Evolutionary conservation across 768 basidiomycete genomes (phyloP).

Genomic region (Pleurotus citrinopileatus): DNA sequence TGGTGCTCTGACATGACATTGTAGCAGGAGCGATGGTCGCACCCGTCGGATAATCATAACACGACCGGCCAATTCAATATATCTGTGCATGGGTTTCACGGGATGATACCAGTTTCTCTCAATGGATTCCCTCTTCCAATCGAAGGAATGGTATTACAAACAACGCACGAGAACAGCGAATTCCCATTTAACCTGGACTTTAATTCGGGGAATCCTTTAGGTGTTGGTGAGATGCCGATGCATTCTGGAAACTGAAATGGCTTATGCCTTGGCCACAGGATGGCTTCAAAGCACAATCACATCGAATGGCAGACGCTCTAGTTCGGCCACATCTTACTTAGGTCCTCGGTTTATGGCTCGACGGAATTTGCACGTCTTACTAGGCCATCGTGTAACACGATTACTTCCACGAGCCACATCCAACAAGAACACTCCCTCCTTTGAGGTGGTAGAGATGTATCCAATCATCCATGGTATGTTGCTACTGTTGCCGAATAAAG

Average conservation of each 20-base stretch:
- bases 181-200: constrained; percentile 32
- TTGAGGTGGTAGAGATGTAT: constrained; percentile 20
- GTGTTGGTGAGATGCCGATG: constrained; percentile 19
- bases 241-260: background rate
- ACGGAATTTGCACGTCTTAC: constrained; percentile 29
- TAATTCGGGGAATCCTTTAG: constrained; percentile 28
- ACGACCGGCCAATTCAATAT: constrained; percentile 24
- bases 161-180: constrained; percentile 17
- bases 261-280: constrained; percentile 16
- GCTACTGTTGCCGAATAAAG: background rate
- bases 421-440: constrained; percentile 14
- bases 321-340: constrained; percentile 29
- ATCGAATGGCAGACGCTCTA: constrained; percentile 22
- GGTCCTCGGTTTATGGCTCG: constrained; percentile 21
- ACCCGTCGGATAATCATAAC: constrained; percentile 22
- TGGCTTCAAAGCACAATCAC: constrained; percentile 25
- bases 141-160: constrained; percentile 20
- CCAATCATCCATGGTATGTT: background rate
- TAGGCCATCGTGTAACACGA: constrained; percentile 23
- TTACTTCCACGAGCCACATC: constrained; percentile 19
- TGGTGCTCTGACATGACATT: background rate
- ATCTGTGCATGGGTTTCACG: constrained; percentile 21
- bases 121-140: constrained; percentile 15
- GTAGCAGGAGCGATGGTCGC: constrained; percentile 16
- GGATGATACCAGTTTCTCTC: constrained; percentile 19